Evolutionary conservation across 768 basidiomycete species (phyloP).

Genomic region (Gautieria morchelliformis): DNA sequence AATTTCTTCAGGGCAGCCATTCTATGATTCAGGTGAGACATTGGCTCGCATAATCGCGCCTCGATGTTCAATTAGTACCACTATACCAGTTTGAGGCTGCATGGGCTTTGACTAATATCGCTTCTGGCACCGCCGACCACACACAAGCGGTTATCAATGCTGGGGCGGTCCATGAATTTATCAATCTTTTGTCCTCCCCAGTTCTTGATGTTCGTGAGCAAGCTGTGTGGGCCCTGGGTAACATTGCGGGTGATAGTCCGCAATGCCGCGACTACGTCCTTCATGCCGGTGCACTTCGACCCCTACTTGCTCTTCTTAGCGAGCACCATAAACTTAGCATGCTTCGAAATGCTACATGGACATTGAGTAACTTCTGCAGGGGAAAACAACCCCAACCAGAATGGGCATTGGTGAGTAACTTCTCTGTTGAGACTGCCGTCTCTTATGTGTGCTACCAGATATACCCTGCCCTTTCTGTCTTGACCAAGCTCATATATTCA

Average conservation of each 20-base stretch:
- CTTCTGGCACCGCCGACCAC: constrained; percentile 96
- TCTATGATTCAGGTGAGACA: constrained; percentile 72
- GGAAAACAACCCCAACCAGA: constrained; percentile 97
- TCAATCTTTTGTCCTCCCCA: constrained; percentile 88
- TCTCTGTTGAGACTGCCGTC: neutral
- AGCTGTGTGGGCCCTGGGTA: constrained; percentile 98
- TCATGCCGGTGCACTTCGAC: constrained; percentile 84
- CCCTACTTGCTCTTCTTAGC: constrained; percentile 80
- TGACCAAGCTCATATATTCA: constrained; percentile 97
- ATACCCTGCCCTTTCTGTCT: constrained; percentile 89
- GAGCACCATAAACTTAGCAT: constrained; percentile 99
- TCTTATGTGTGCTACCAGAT: constrained; percentile 44
- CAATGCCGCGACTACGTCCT: constrained; percentile 96
- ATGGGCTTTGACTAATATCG: constrained; percentile 97
- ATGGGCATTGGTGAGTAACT: constrained; percentile 78
- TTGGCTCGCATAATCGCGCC: neutral
- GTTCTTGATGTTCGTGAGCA: constrained; percentile 97
- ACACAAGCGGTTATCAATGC: constrained; percentile 96
- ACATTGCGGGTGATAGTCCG: constrained; percentile 98
- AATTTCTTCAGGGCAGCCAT: constrained; percentile 75
- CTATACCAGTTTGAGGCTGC: constrained; percentile 81
- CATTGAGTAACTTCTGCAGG: constrained; percentile 96
- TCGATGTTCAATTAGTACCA: neutral
- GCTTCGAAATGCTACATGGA: constrained; percentile 99
- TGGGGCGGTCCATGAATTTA: constrained; percentile 93